Base-by-base conservation (phyloP, 306 rosid genomes). In the Prunus davidiana region DNA sequence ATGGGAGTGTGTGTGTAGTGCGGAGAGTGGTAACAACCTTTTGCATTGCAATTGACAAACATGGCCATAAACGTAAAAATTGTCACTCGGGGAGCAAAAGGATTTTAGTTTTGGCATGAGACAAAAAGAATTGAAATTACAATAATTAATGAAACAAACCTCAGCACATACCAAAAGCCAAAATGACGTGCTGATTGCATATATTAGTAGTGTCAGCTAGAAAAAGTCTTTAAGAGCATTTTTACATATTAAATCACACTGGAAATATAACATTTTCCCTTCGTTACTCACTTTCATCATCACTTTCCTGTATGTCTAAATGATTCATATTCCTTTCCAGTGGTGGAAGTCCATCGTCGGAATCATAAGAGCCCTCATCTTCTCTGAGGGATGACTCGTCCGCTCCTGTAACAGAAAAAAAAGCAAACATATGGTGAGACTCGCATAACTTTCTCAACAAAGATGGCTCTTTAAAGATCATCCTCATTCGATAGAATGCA, bases 341-440 rank as follows among this genome's bases (percentile, higher is more conserved):
- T 25, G 98, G 97, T 6, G 98, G 96, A 82, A 92, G 96, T 69
- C 92, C 97, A 19, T 90, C 97, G 11, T 91, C 95, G 4, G 91
- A 88, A 67, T 88, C 92, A 6, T 80, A 78, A 28, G 91, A 89
- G 76, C 71, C 73, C 69, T 79, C 84, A 15, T 75, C 88, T 64
- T 83, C 90, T 20, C 16, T 13, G 45, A 43, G 85, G 46, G 70
- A 66, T 45, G 83, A 57, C 64, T 12, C 55, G 3, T 22, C 90
- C 80, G 81, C 72, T 45, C 75, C 85, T 83, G 82, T 56, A 86
- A 73, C 82, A 79, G 54, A 43, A 8, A 13, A 13, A 69, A 69
- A 64, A 75, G 16, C 46, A 49, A 63, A 55, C n/a, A 67, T n/a
- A 9, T 1, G 9, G 7, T 67, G 52, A 70, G 57, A 47, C 30